phyloP scores from a whole-genome alignment of 2,329 filamentous ascomycete genomes.

The Aspergillus sergii region DNA sequence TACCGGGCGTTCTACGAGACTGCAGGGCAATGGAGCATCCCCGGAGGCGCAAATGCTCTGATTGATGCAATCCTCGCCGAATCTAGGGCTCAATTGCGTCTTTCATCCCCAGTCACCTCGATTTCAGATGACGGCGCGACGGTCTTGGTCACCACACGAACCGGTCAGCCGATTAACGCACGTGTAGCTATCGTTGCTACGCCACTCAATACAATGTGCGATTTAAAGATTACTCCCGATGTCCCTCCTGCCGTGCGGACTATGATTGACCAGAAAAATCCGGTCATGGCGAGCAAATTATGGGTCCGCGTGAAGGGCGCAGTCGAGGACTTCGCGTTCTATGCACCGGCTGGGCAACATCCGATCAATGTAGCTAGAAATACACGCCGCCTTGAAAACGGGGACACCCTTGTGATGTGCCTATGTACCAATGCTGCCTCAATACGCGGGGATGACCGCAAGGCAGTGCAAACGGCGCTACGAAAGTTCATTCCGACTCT shows the following conservation, averaged over 20 bases:
- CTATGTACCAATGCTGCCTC: slow-evolving; percentile 16
- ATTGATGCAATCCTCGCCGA: slow-evolving; percentile 4
- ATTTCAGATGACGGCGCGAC: background rate
- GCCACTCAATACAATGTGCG: slow-evolving; percentile 10
- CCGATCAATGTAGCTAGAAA: slow-evolving; percentile 13
- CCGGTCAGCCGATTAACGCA: background rate
- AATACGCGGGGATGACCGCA: slow-evolving; percentile 8
- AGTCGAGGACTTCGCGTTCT: slow-evolving; percentile 12
- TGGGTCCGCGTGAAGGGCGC: slow-evolving; percentile 14
- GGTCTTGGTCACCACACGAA: slow-evolving; percentile 5
- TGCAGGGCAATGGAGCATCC: too few relatives aligned
- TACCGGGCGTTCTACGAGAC: too few relatives aligned
- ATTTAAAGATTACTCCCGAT: slow-evolving; percentile 7
- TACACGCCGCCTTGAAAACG: slow-evolving; percentile 11
- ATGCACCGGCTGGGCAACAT: slow-evolving; percentile 13
- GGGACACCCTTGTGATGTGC: slow-evolving; percentile 16
- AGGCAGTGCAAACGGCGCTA: slow-evolving; percentile 8
- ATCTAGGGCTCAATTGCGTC: slow-evolving; percentile 5
- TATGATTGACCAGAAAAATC: slow-evolving; percentile 16
- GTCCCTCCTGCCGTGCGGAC: slow-evolving; percentile 3
- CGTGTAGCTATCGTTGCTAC: background rate
- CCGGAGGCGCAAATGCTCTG: too few relatives aligned
- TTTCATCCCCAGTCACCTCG: background rate
- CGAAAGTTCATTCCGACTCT: slow-evolving; percentile 6
- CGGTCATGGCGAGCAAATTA: slow-evolving; percentile 13